Evolutionary conservation across 2,329 filamentous ascomycete genomes (phyloP), one percentile per base, ranked within the genome.

Genomic region (Didymella exigua): DNA sequence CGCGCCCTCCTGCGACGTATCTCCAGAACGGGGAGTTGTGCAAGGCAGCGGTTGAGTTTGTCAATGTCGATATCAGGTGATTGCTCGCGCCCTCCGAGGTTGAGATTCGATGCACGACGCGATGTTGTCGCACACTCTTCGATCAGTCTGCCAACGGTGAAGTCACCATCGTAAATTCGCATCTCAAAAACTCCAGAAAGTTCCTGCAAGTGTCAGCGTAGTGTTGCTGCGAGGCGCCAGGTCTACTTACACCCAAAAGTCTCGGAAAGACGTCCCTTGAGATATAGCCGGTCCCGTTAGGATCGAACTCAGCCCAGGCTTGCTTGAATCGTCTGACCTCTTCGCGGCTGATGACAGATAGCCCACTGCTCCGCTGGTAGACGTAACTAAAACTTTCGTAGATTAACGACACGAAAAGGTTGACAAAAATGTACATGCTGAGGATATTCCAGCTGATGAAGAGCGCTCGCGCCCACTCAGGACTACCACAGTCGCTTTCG

Each of bases 341-440:
- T 66, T 97, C 92, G 61, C 95, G 85, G 67, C 91, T 96, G 66
- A 99, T 89, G 58, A 90, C 89, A 5, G 90, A 91, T 65, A 97
- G 83, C n/a, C 92, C 91, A 69, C 90, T 96, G 57, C 93, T 97
- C 60, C 92, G 86, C 78, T 99, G 96, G 74, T 98, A 99, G 60
- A 99, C 95, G 70, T 99, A 99, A 74, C 92, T 96, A 82, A 99
- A 99, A 77, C 93, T 98, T 79, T 99, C 95, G 78, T 96, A 99
- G 65, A 99, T 99, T 73, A 99, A 86, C 43, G 95, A 99, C 55
- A 99, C 93, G 75, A 99, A 99, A 71, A 99, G 79, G 70, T 93
- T 97, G 71, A 98, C 93, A 70, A 99, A 99, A 69, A 99, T 96
- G 78, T 99, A 99, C 95, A 99, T 99, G 89, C 93, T 98, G 76